These are phyloP conservation scores for Macadamia tetraphylla DNA, from an alignment of 164 flowering plant species.

Conservation along the genomic window DNA sequence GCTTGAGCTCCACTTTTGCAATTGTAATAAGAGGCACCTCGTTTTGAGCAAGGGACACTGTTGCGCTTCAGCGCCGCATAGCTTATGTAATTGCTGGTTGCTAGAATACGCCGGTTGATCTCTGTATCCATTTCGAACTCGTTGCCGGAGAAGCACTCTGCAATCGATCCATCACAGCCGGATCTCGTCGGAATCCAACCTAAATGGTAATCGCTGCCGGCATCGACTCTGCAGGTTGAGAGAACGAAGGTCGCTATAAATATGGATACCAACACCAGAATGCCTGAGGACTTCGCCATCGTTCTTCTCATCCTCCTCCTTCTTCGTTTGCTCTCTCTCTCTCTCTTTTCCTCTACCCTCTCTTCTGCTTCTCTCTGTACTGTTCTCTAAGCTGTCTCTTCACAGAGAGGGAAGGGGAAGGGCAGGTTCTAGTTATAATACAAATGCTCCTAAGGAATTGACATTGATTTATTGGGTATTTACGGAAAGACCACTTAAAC, in stretches of 20 bases:
- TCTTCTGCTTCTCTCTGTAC: no score
- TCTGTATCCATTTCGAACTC: constrained; percentile 49
- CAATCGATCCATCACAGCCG: constrained; percentile 37
- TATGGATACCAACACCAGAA: not conserved
- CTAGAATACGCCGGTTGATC: constrained; percentile 56
- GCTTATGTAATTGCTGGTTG: constrained; percentile 53
- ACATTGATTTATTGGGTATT: not conserved
- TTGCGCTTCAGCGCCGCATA: constrained; percentile 62
- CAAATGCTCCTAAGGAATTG: not conserved
- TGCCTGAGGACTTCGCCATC: not conserved
- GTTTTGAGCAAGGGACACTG: constrained; percentile 57
- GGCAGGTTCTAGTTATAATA: not conserved
- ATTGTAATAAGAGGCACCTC: constrained; percentile 77
- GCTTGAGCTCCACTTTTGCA: constrained; percentile 60
- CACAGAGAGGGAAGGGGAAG: not conserved
- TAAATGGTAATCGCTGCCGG: constrained; percentile 18
- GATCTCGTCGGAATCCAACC: constrained; percentile 28
- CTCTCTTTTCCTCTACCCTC: not conserved
- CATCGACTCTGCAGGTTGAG: constrained; percentile 21
- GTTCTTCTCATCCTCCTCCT: not conserved
- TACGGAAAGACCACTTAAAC: not conserved
- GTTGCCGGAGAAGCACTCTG: constrained; percentile 31
- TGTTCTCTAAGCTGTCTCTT: no score
- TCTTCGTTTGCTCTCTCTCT: not conserved
- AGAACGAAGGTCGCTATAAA: not conserved